A percentile compares a stretch with the other conserved stretches of the same genome.
These are phyloP conservation scores for Gentiana dahurica DNA, from an alignment of 257 asterid genomes.

Conservation along the genomic window DNA sequence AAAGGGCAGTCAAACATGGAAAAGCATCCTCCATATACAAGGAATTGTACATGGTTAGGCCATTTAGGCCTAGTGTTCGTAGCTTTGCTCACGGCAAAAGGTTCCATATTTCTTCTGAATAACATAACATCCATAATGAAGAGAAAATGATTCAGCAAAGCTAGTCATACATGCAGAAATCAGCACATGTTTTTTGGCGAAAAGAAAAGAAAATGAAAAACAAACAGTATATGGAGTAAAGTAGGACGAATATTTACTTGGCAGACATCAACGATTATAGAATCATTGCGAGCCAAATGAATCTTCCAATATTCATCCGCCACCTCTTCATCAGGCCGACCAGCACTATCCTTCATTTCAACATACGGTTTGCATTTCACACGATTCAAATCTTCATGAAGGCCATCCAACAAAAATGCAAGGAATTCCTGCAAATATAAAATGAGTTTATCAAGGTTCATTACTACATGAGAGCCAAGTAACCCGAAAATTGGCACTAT, in stretches of 20 bases:
- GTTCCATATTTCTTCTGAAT: too few relatives aligned
- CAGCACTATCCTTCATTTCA: slow-evolving; percentile 81
- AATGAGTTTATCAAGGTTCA: slow-evolving; percentile 8
- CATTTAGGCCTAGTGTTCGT: too few relatives aligned
- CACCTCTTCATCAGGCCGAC: slow-evolving; percentile 78
- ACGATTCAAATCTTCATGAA: slow-evolving; percentile 97
- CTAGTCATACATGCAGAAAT: too few relatives aligned
- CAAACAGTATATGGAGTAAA: not conserved
- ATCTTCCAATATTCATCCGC: slow-evolving; percentile 91
- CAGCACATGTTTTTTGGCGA: not conserved
- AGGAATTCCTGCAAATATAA: slow-evolving; percentile 62
- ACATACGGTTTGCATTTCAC: slow-evolving; percentile 88
- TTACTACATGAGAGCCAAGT: not conserved
- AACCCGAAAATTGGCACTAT: not conserved
- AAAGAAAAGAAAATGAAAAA: not conserved
- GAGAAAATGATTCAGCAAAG: too few relatives aligned
- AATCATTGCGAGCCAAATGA: slow-evolving; percentile 96
- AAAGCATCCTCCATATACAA: too few relatives aligned
- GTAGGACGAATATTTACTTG: slow-evolving; percentile 39
- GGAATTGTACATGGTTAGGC: too few relatives aligned
- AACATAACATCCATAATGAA: too few relatives aligned
- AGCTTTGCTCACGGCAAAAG: too few relatives aligned
- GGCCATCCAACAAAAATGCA: slow-evolving; percentile 93
- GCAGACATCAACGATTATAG: slow-evolving; percentile 90
- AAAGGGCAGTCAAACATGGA: too few relatives aligned